Evolutionary conservation across 1,284 basidiomycete genomes (phyloP), one percentile per base, ranked within the genome.

Genomic region (Cryptococcus jaspeensis): DNA sequence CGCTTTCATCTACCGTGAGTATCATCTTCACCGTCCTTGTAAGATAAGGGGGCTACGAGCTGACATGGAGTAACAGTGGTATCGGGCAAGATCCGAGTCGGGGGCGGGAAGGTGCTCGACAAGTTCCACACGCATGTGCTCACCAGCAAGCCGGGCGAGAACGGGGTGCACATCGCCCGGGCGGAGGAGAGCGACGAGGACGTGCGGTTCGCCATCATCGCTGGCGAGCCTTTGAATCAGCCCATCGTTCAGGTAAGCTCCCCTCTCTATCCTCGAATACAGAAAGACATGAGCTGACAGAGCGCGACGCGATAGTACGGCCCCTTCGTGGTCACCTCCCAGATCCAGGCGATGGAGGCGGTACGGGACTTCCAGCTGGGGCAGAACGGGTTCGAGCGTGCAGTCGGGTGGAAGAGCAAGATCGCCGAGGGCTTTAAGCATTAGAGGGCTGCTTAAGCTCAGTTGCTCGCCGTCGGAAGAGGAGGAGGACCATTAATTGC

Each of bases 141-240:
- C 71, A 75, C 40, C 58, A 70, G 18, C 35, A 57, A n/a, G n/a
- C n/a, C n/a, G 4, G 66, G 64, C 22, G 63, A 79, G 58, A 59
- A 64, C 28, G 78, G 78, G 9, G 75, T 77, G 9, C 62, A 63
- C 25, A 68, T 81, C 56, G 62, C 68, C 38, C 66, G 69, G 15
- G 37, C 53, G 81, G 81, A 23, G 20, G 85, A 84, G 12, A 70
- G 69, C 2, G 80, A 82, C 47, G 83, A 83, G 56, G 81, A 83
- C 56, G 88, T 89, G 0, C 84, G 91, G 54, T 81, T 90, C 47
- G 79, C 90, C 18, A 70, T 95, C 82, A 82, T 89, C 56, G 87
- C 93, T 6, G 94, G 90, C 9, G 87, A 95, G 76, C 92, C 94
- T 12, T 82, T 99, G 5, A 84, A 93, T 62, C 93, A 98, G 76